Evolutionary conservation across 139 green algal species (phyloP), one percentile per base, ranked within the genome.

Genomic region (Volvox reticuliferus): DNA sequence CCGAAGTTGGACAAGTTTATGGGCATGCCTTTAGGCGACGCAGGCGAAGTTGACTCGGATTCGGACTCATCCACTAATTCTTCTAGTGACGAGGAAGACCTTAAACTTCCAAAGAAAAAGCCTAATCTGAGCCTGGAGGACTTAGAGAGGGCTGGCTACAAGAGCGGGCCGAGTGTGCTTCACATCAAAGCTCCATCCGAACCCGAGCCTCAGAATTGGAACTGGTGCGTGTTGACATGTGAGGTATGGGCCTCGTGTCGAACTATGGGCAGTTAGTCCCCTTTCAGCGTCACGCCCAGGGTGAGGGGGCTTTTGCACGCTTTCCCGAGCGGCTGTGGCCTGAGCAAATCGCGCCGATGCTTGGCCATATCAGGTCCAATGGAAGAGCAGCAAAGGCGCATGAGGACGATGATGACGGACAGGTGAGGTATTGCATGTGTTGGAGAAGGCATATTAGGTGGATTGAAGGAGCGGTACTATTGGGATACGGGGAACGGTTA

Each of bases 111-210:
- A 12, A 61, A 62, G 12, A 87, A 87, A 33, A 87, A 87, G 33
- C 61, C 62, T 18, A 33, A 22, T 12, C 85, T 93, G 20, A 91
- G 85, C 32, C 1, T 93, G 16, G 89, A 94, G 26, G 92, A 94
- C 37, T 69, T 94, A 33, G 85, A 94, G 33, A 85, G 79, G 44
- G 78, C 82, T 28, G 92, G 92, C 21, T 94, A 92, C 86, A 85
- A 78, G 28, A 73, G 69, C 2, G 92, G 92, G 0, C 92, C 89
- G 0, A 88, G 67, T 20, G 92, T 94, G 24, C 71, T 94, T 28
- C 87, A 85, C 35, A 80, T 94, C 24, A 94, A 93, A 33, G 78
- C 92, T 17, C 92, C 88, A 19, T 61, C 85, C 20, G 92, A 94
- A 16, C 1, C 50, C 28, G 63, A 32, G 17, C 78, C 76, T 2